Base-by-base conservation (phyloP, 2,329 filamentous ascomycete genomes). In the Nemania sp. region DNA sequence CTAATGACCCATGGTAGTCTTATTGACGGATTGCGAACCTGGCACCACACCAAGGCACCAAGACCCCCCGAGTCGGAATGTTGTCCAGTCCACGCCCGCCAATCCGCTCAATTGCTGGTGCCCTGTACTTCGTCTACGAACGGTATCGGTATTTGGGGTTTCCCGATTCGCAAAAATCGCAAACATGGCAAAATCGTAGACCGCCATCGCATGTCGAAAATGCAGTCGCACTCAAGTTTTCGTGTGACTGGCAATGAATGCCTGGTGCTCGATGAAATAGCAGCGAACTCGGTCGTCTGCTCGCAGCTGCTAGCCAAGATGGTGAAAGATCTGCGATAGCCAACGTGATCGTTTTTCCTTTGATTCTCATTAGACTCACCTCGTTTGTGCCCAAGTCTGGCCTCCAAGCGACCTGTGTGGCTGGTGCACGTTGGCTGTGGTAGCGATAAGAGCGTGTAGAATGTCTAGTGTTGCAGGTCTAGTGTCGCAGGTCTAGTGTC, bases 311-410 rank as follows among this genome's bases (percentile, higher is more conserved):
- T 17, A 20, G 59, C 4, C 43, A 52, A 40, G 52, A 54, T 43
- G 50, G 59, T 50, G 35, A 50, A 49, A 3, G 54, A 58, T 57
- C 34, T 42, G 51, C 59, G 39, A 50, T 20, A 5, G 18, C 32
- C 29, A 52, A 52, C 61, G 37, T 61, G 48, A 46, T 42, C 11
- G 17, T 50, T 47, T 53, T 25, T 21, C 39, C 25, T n/a, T 46
- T 54, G 45, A 21, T 18, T 32, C 39, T 25, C 32, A 10, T 43
- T 46, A 53, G 43, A 18, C 45, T 52, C 29, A 52, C 53, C 50
- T 63, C 61, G 61, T 58, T 42, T 35, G 17, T 45, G 20, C 25
- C 25, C 25, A 29, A 29, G 25, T 29, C 25, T 7, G 25, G 42
- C 20, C 15, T 25, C 20, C 5, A 45, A 25, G 18, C 42, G 5